A percentile compares a stretch with the other conserved stretches of the same genome.
These are phyloP conservation scores for Tribonema minus DNA, from an alignment of 108 stramenopile species.

Conservation along the genomic window DNA sequence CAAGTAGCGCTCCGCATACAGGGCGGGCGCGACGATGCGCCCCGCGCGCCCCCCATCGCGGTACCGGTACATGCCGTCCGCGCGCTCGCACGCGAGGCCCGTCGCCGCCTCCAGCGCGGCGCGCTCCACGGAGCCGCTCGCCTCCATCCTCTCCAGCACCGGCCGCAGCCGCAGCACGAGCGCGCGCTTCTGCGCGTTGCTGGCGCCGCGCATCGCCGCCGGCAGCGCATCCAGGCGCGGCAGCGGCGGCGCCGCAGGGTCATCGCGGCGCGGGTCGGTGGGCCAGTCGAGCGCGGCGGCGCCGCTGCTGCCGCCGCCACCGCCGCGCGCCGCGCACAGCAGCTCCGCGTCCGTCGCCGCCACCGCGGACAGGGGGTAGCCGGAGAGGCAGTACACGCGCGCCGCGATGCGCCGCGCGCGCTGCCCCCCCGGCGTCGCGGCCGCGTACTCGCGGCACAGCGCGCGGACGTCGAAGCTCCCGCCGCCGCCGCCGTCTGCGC, in stretches of 20 bases:
- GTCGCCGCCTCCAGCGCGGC: background rate
- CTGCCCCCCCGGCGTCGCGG: background rate
- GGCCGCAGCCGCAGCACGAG: background rate
- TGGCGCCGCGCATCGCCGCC: too few relatives aligned
- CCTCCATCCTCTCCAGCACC: background rate
- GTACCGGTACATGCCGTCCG: too few relatives aligned
- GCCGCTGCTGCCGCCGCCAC: too few relatives aligned
- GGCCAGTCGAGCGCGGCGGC: too few relatives aligned
- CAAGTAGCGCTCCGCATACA: background rate
- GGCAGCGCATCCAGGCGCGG: too few relatives aligned
- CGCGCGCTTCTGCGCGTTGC: background rate
- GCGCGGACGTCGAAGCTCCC: too few relatives aligned
- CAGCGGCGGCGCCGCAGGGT: too few relatives aligned
- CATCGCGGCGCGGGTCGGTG: too few relatives aligned
- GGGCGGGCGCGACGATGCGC: background rate
- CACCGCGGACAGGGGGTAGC: slow-evolving; percentile 6
- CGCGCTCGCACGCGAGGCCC: background rate
- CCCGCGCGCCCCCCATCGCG: background rate
- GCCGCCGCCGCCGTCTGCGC: background rate
- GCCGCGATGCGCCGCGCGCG: slow-evolving; percentile 26
- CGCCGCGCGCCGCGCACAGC: slow-evolving; percentile 30
- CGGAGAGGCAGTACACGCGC: slow-evolving; percentile 35
- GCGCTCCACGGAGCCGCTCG: background rate
- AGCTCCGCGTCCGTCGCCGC: slow-evolving; percentile 14
- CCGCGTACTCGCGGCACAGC: background rate